Percentiles rank a stretch among this genome's conserved stretches.
These are phyloP conservation scores for Pseudogymnoascus sp. DNA, from an alignment of 2,329 filamentous ascomycete species.

Conservation along the genomic window DNA sequence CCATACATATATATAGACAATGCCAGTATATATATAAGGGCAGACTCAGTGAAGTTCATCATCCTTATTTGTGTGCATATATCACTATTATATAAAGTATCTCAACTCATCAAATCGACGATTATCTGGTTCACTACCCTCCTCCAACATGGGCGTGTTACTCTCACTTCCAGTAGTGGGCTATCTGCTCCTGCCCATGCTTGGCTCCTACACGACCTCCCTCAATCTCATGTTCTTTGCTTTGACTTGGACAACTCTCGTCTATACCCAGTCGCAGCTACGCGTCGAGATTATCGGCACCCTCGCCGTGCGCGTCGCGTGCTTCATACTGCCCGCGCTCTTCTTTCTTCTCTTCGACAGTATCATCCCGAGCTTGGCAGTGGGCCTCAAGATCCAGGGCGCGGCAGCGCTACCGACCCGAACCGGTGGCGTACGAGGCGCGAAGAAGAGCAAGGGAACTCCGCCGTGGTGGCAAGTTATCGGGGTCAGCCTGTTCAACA, in stretches of 20 bases:
- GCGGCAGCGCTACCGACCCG: constrained; percentile 42
- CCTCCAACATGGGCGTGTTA: constrained; percentile 51
- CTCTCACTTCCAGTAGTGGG: constrained; percentile 67
- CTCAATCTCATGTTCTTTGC: constrained; percentile 86
- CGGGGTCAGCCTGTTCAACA: constrained; percentile 48
- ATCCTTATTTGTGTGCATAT: not conserved
- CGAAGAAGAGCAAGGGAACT: constrained; percentile 32
- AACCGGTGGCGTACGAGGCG: constrained; percentile 28
- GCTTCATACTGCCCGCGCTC: constrained; percentile 67
- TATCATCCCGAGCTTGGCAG: constrained; percentile 59
- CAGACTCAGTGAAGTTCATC: not conserved
- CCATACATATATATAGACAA: constrained; percentile 16
- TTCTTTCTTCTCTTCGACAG: constrained; percentile 68
- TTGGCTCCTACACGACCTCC: constrained; percentile 67
- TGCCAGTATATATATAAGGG: not conserved
- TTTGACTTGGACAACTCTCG: constrained; percentile 79
- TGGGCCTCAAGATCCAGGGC: constrained; percentile 62
- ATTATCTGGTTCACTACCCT: not conserved
- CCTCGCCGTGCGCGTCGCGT: constrained; percentile 56
- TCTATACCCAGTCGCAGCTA: constrained; percentile 68
- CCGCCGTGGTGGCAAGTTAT: constrained; percentile 41
- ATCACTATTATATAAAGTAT: not conserved
- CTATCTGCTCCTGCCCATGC: constrained; percentile 53
- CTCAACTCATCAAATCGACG: not conserved
- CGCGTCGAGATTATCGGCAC: constrained; percentile 69